Evolutionary conservation across 1,284 basidiomycete genomes (phyloP).

Genomic region (Trichosporon sp.): DNA sequence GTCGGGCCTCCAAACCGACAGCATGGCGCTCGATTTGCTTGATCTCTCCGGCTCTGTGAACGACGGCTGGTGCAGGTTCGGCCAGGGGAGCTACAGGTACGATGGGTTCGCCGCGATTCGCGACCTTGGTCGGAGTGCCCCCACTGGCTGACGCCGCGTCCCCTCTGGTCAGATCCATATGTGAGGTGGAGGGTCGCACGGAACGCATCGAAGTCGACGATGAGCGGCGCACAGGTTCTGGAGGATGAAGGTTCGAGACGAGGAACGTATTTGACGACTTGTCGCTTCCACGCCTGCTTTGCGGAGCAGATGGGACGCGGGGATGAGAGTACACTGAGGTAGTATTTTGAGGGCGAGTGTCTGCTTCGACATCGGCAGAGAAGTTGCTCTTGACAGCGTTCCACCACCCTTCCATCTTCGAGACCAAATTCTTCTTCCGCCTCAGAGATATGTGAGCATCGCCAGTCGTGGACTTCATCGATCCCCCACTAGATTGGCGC

Average conservation of each 20-base stretch:
- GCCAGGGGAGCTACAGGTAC: neutral
- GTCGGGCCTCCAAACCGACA: conserved; percentile 32
- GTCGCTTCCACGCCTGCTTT: conserved; percentile 31
- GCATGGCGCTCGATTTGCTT: conserved; percentile 1
- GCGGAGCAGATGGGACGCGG: conserved; percentile 35
- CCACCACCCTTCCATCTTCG: conserved; percentile 52
- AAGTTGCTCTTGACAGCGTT: conserved; percentile 50
- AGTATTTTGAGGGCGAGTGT: neutral
- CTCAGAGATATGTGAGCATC: conserved; percentile 18
- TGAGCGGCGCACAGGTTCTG: conserved; percentile 24
- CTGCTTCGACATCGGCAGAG: conserved; percentile 21
- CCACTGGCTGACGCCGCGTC: neutral
- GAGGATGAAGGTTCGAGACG: conserved; percentile 20
- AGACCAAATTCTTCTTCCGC: conserved; percentile 47
- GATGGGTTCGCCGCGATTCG: neutral
- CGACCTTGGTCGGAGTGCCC: neutral
- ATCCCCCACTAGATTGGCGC: conserved; percentile 35
- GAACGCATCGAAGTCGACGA: conserved; percentile 24
- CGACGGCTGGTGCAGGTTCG: neutral
- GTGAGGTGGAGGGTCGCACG: conserved; percentile 29
- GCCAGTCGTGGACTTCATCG: conserved; percentile 10
- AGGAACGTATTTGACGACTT: conserved; percentile 7
- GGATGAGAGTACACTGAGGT: conserved; percentile 14
- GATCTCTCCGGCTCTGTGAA: neutral
- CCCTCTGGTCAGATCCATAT: conserved; percentile 26